Evolutionary conservation across 306 rosid species (phyloP), one percentile per base, ranked within the genome.

Genomic region (Lagenaria siceraria): DNA sequence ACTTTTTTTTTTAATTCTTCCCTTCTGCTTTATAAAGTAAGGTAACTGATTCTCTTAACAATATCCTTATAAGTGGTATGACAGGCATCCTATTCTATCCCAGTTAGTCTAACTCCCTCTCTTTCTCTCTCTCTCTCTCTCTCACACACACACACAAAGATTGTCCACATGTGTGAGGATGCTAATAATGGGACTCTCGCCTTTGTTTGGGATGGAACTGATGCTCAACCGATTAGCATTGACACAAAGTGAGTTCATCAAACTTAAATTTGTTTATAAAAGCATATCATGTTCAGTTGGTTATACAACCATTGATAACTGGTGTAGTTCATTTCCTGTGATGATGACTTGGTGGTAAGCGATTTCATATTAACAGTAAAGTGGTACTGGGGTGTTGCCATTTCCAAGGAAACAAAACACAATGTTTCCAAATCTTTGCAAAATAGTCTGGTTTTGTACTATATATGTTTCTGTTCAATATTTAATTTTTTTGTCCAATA

Each of bases 201-300:
- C 42, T 87, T 78, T 79, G 85, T 83, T 49, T 95, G 98, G 98
- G 98, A 95, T 79, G 96, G 98, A 46, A 90, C 92, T 31, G 95
- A 95, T 81, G 60, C 88, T 51, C 85, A 82, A 8, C 89, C 96
- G 17, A 81, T 66, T 27, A 22, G 64, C 35, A 72, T 91, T 75
- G 55, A 46, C 80, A 10, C 80, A 77, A 86, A 59, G 98, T 92
- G 80, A 85, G 88, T 82, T 63, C 13, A 73, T 78, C 10, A 48
- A 49, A 13, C 25, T 83, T 64, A 77, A 70, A n/a, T 58, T 68
- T 29, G 22, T 65, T 61, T 52, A 5, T n/a, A 2, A 2, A 52
- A 74, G n/a, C 65, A 74, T 74, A 25, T 6, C 51, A 74, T 52
- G 31, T 54, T 7, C 12, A 31, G 17, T 74, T 74, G n/a, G 19